These are phyloP conservation scores for Lactarius hatsudake DNA, from an alignment of 768 basidiomycete genomes.

Conservation along the genomic window DNA sequence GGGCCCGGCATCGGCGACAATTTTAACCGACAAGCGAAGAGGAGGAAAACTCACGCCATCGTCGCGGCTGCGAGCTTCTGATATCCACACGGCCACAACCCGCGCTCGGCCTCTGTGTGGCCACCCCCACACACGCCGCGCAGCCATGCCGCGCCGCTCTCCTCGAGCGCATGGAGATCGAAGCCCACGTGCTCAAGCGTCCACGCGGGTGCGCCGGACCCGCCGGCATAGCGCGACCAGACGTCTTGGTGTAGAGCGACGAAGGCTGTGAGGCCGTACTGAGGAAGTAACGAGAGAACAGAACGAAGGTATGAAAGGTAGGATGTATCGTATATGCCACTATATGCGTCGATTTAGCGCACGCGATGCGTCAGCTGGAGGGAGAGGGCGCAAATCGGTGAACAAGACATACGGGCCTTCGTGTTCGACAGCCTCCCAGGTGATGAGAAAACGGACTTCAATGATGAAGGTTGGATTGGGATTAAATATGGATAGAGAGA, in stretches of 20 bases:
- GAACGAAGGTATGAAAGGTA: slow-evolving; percentile 78
- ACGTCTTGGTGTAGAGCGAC: slow-evolving; percentile 91
- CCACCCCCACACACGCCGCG: slow-evolving; percentile 75
- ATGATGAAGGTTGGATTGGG: background rate
- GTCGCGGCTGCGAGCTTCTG: slow-evolving; percentile 91
- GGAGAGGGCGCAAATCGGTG: background rate
- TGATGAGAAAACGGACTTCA: slow-evolving; percentile 85
- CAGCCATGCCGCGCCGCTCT: slow-evolving; percentile 85
- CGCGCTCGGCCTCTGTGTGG: slow-evolving; percentile 71
- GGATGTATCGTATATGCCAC: slow-evolving; percentile 79
- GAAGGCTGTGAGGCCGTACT: slow-evolving; percentile 71
- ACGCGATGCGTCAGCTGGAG: background rate
- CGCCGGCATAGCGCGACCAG: slow-evolving; percentile 92
- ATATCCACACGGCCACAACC: slow-evolving; percentile 92
- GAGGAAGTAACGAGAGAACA: slow-evolving; percentile 64
- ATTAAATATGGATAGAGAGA: background rate
- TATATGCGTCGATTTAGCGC: slow-evolving; percentile 32
- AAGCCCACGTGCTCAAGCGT: slow-evolving; percentile 86
- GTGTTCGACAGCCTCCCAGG: slow-evolving; percentile 98
- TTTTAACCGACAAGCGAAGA: background rate
- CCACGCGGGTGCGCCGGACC: slow-evolving; percentile 97
- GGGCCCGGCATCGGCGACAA: slow-evolving; percentile 1
- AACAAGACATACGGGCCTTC: slow-evolving; percentile 71
- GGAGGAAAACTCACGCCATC: slow-evolving; percentile 65
- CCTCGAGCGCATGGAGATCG: slow-evolving; percentile 74